These are phyloP conservation scores for Yamadazyma nakazawae DNA, from an alignment of 805 yeast genomes.

Conservation along the genomic window DNA sequence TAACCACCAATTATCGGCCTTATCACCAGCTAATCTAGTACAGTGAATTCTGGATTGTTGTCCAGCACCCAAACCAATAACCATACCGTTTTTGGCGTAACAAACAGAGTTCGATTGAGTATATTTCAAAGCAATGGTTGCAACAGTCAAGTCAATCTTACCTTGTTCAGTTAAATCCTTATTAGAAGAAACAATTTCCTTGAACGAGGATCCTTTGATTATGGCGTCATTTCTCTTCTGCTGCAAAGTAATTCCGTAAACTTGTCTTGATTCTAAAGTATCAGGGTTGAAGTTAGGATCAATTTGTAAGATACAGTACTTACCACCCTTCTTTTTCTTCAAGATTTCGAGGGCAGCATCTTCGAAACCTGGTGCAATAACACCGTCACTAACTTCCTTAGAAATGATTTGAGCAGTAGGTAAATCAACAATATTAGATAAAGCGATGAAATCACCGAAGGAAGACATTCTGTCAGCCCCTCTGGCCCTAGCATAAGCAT, in stretches of 20 bases:
- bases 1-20: constrained; percentile 99
- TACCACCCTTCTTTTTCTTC: constrained; percentile 92
- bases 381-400: constrained; percentile 97
- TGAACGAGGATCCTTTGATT: constrained; percentile 84
- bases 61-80: constrained; percentile 98
- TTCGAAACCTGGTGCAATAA: constrained; percentile 95
- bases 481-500: constrained; percentile 98
- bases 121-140: constrained; percentile 94
- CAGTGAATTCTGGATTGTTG: constrained; percentile 99
- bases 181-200: constrained; percentile 86
- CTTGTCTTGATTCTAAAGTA: constrained; percentile 82
- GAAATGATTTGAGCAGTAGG: constrained; percentile 97
- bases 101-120: constrained; percentile 98
- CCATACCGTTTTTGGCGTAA: constrained; percentile 99
- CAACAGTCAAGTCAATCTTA: constrained; percentile 88
- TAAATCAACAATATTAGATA: constrained; percentile 92
- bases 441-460: constrained; percentile 97
- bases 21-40: constrained; percentile 98
- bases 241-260: constrained; percentile 90
- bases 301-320: constrained; percentile 93
- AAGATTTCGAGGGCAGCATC: constrained; percentile 89
- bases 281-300: constrained; percentile 93
- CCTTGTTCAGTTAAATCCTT: constrained; percentile 90
- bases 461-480: constrained; percentile 99
- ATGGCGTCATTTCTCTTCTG: constrained; percentile 98